Evolutionary conservation across 306 rosid species (phyloP), one percentile per base, ranked within the genome.

Genomic region (Mucuna pruriens): DNA sequence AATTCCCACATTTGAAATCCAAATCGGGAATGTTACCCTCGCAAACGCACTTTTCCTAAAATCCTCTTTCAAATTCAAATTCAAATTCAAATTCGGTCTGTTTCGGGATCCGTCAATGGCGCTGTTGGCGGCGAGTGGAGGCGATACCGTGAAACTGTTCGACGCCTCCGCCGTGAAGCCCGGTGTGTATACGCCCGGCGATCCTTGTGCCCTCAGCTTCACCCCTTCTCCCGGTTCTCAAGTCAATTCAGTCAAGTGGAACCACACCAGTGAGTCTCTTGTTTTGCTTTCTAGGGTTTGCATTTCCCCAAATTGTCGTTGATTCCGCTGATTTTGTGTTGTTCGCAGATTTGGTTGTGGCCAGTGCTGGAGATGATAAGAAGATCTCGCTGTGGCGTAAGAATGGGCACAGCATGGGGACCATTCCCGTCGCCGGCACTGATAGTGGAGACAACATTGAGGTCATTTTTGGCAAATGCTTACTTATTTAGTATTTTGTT

Each of bases 291-390:
- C 9, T 44, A 71, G 71, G 82, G 74, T 58, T 76, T 64, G 61
- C 65, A 57, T 82, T 81, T 77, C 15, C 82, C 11, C 57, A 19
- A 68, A 26, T 22, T 52, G 26, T 64, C 17, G 34, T 29, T 6
- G 81, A 63, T 60, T 60, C n/a, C 54, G 52, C 52, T 69, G 72
- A 86, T 26, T 25, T 76, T 34, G 81, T 49, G 51, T 80, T 74
- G 7, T 52, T 40, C 23, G 57, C 86, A 96, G 99, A 96, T 90
- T 87, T 96, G 89, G 97, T 94, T 80, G 94, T 92, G 90, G 99
- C 96, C 44, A 92, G 99, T 88, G 98, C 97, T 58, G 99, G 98
- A 63, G 99, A 96, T 60, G 99, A 96, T 71, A 92, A 89, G 91
- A 92, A 87, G 97, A 93, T 96, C 73, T 96, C 98, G 0, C 61